These are phyloP conservation scores for Fusarium falciforme DNA, from an alignment of 2,329 filamentous ascomycete species.

Conservation along the genomic window DNA sequence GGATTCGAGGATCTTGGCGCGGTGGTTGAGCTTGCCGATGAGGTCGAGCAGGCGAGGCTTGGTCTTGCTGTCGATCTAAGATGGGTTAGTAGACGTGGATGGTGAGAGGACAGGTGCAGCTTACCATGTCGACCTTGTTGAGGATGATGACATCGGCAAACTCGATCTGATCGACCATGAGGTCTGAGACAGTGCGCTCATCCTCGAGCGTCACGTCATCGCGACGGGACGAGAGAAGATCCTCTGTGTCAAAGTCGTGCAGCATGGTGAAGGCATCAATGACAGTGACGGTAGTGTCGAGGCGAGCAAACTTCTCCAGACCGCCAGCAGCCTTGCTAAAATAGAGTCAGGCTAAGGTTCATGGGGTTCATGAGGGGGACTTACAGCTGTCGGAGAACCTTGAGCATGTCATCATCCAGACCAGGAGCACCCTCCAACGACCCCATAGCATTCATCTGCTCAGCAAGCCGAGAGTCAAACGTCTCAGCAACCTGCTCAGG, in stretches of 20 bases:
- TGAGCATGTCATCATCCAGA: conserved; percentile 50
- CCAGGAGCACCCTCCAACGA: conserved; percentile 45
- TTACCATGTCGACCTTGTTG: conserved; percentile 76
- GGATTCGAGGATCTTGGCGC: conserved; percentile 72
- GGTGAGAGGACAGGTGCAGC: not conserved
- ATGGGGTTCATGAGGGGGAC: not conserved
- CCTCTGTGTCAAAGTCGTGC: conserved; percentile 76
- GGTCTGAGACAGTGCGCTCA: conserved; percentile 78
- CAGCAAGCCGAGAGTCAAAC: conserved; percentile 69
- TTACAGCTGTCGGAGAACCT: conserved; percentile 52
- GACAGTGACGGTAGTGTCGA: conserved; percentile 79
- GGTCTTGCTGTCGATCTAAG: conserved; percentile 53
- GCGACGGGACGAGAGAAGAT: conserved; percentile 73
- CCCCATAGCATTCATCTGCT: conserved; percentile 55
- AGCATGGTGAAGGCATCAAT: conserved; percentile 80
- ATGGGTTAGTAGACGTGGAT: not conserved
- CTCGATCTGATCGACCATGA: conserved; percentile 83
- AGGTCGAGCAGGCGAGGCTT: conserved; percentile 62
- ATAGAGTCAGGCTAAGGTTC: not conserved
- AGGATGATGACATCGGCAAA: conserved; percentile 80
- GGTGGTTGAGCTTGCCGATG: conserved; percentile 72
- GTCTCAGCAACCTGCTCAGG: conserved; percentile 81
- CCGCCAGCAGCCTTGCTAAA: conserved; percentile 67
- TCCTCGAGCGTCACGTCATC: conserved; percentile 74
- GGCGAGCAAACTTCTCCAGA: conserved; percentile 71